phyloP scores from a whole-genome alignment of 2,329 filamentous ascomycete species.

The Ceratocystis ficicola region DNA sequence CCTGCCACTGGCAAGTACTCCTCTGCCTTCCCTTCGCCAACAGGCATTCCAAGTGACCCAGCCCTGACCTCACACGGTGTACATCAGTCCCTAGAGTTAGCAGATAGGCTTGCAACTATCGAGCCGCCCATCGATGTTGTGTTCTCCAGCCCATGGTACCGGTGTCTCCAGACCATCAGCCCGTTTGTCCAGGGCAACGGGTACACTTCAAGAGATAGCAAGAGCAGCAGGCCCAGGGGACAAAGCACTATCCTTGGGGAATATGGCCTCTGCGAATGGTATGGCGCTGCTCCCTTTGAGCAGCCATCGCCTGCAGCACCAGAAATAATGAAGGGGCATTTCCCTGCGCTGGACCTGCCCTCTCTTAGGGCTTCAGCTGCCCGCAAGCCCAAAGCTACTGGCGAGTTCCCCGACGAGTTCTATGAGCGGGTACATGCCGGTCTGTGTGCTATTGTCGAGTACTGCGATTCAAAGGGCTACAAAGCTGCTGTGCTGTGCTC shows the following conservation, averaged over 20 bases:
- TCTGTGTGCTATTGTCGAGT: slow-evolving; percentile 56
- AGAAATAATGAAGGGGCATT: slow-evolving; percentile 50
- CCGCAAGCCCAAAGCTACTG: slow-evolving; percentile 38
- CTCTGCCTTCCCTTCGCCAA: slow-evolving; percentile 63
- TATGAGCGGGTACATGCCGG: slow-evolving; percentile 67
- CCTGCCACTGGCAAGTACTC: slow-evolving; percentile 66
- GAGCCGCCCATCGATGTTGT: slow-evolving; percentile 59
- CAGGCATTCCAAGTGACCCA: slow-evolving; percentile 77
- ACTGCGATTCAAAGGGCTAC: slow-evolving; percentile 57
- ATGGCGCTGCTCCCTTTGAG: slow-evolving; percentile 70
- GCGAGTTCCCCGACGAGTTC: slow-evolving; percentile 67
- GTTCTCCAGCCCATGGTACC: slow-evolving; percentile 78
- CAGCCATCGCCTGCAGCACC: slow-evolving; percentile 67
- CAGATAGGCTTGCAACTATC: slow-evolving; percentile 46
- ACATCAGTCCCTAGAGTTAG: slow-evolving; percentile 69
- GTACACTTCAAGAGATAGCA: slow-evolving; percentile 18
- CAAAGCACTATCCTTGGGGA: slow-evolving; percentile 41
- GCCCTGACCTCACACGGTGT: slow-evolving; percentile 79
- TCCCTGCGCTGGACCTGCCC: slow-evolving; percentile 47
- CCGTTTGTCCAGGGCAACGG: slow-evolving; percentile 50
- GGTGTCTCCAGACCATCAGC: slow-evolving; percentile 71
- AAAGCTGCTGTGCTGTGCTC: slow-evolving; percentile 68
- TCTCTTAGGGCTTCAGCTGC: slow-evolving; percentile 57
- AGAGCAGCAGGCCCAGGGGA: slow-evolving; percentile 24
- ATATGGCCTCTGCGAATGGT: slow-evolving; percentile 69